Evolutionary conservation across 2,329 filamentous ascomycete species (phyloP).

Genomic region (Microascus cirrosus): DNA sequence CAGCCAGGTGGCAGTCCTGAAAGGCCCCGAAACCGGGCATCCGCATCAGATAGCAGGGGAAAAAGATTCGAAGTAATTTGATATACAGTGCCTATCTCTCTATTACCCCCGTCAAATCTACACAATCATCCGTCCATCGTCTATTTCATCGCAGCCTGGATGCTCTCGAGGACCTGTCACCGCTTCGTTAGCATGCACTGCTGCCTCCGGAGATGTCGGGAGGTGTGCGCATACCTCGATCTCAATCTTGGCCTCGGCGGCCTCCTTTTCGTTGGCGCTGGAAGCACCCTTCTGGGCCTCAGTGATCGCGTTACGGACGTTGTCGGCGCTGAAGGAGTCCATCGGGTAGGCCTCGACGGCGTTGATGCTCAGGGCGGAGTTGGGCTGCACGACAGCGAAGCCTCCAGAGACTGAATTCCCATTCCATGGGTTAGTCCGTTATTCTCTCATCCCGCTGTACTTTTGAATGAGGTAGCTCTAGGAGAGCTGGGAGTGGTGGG

Average conservation of each 20-base stretch:
- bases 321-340: conserved; percentile 91
- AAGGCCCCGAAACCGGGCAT: neutral
- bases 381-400: conserved; percentile 93
- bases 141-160: conserved; percentile 10
- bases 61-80: neutral
- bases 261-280: conserved; percentile 88
- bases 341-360: conserved; percentile 89
- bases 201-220: neutral
- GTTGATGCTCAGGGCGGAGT: conserved; percentile 94
- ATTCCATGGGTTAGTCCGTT: neutral
- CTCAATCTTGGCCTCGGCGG: conserved; percentile 98
- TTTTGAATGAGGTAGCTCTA: too few species aligned
- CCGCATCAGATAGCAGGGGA: neutral
- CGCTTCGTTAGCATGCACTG: neutral
- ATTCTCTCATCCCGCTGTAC: neutral
- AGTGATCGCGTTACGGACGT: conserved; percentile 77
- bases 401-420: conserved; percentile 70
- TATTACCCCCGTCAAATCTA: conserved; percentile 2
- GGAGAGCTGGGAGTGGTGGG: neutral
- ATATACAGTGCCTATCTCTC: conserved; percentile 5
- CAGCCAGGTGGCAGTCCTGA: neutral
- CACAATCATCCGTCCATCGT: neutral
- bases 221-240: conserved; percentile 65
- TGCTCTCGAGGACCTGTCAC: conserved; percentile 9
- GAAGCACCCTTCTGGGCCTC: conserved; percentile 92